These are phyloP conservation scores for Xylariomycetidae sp. DNA, from an alignment of 2,329 filamentous ascomycete species.

Conservation along the genomic window DNA sequence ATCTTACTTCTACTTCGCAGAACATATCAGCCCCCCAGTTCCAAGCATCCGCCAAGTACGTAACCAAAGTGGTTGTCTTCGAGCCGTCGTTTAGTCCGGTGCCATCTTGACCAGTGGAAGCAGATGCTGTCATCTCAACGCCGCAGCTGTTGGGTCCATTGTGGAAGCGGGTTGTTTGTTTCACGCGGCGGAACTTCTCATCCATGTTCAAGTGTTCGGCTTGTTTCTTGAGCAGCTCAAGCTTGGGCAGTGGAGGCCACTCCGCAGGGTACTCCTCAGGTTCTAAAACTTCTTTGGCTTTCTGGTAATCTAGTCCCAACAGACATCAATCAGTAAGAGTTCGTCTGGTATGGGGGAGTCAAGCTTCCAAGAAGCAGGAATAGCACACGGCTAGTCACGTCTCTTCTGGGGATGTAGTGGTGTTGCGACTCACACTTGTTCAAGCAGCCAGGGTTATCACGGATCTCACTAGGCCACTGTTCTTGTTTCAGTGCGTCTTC, in stretches of 20 bases:
- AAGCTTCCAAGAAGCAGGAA: no score
- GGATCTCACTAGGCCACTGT: conserved; percentile 54
- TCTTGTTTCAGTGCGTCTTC: conserved; percentile 44
- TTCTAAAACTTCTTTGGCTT: conserved; percentile 50
- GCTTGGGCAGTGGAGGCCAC: conserved; percentile 52
- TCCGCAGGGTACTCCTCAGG: conserved; percentile 52
- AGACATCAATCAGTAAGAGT: no score
- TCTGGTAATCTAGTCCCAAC: conserved; percentile 44
- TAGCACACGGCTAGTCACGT: no score
- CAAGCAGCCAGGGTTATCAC: conserved; percentile 34
- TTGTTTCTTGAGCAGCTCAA: conserved; percentile 51
- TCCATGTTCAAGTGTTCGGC: conserved; percentile 44
- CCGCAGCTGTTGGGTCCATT: conserved; percentile 57
- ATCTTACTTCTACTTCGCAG: conserved; percentile 60
- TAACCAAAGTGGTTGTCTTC: conserved; percentile 60
- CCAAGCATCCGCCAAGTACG: conserved; percentile 64
- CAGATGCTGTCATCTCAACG: conserved; percentile 56
- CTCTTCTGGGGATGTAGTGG: neutral
- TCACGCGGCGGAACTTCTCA: conserved; percentile 49
- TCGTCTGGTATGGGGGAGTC: no score
- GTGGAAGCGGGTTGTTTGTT: conserved; percentile 58
- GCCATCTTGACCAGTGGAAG: conserved; percentile 54
- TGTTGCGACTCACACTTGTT: conserved; percentile 45
- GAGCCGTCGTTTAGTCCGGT: conserved; percentile 64
- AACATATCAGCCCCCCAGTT: conserved; percentile 69